phyloP scores from a whole-genome alignment of 306 rosid species.

The Castanospermum australe region DNA sequence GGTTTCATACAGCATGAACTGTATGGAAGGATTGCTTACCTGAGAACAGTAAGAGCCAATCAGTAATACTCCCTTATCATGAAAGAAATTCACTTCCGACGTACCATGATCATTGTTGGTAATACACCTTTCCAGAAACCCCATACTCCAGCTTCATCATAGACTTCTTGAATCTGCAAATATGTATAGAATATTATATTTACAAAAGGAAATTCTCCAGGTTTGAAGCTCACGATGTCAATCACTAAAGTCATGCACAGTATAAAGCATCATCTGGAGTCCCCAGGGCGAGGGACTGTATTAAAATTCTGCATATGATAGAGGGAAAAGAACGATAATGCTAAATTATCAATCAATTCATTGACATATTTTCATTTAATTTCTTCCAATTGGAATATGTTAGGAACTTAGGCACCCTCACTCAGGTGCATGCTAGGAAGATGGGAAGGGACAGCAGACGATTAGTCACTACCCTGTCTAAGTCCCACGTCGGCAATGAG shows the following conservation, averaged over 20 bases:
- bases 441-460: too few species aligned
- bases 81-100: slow-evolving; percentile 40
- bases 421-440: too few species aligned
- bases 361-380: neutral
- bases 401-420: too few species aligned
- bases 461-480: too few species aligned
- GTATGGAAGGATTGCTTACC: slow-evolving; percentile 99
- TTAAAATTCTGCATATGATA: neutral
- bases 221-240: neutral
- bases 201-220: neutral
- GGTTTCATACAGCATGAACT: slow-evolving; percentile 95
- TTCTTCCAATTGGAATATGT: neutral
- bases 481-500: too few species aligned
- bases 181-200: neutral
- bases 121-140: slow-evolving; percentile 97
- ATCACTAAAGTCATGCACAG: neutral
- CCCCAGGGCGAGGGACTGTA: neutral
- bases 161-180: slow-evolving; percentile 80
- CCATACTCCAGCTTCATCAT: slow-evolving; percentile 68
- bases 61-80: slow-evolving; percentile 30
- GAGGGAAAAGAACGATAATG: neutral
- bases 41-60: slow-evolving; percentile 47
- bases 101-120: slow-evolving; percentile 92
- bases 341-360: neutral
- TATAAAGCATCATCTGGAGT: neutral